Conservation (phyloP, 495 filamentous ascomycete genomes). For the Penicillium herquei region DNA sequence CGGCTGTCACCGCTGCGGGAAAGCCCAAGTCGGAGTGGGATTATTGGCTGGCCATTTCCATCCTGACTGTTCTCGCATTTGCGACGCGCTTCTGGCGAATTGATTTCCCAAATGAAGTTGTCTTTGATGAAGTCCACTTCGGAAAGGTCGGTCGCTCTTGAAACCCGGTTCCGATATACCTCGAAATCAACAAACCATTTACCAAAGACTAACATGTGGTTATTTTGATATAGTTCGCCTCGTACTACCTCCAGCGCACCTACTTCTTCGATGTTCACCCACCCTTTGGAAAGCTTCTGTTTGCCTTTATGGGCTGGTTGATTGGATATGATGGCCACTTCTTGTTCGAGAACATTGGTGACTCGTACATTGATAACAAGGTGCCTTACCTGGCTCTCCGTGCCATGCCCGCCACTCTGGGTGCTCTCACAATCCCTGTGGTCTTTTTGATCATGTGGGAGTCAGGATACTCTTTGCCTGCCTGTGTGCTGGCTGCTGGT, state of each 20-base stretch:
- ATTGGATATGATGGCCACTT: conserved; percentile 94
- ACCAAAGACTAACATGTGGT: conserved; percentile 14
- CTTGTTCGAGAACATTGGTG: conserved; percentile 98
- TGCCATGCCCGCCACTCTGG: conserved; percentile 87
- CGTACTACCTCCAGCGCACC: conserved; percentile 93
- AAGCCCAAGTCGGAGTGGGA: conserved; percentile 64
- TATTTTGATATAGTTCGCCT: conserved; percentile 67
- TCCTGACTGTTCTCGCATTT: conserved; percentile 84
- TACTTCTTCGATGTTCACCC: conserved; percentile 99
- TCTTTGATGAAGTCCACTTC: conserved; percentile 99
- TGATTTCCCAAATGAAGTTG: conserved; percentile 89
- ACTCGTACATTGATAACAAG: conserved; percentile 95
- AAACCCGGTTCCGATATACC: conserved; percentile 1
- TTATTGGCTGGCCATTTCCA: conserved; percentile 74
- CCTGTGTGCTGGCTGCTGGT: conserved; percentile 80
- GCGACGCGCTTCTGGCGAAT: conserved; percentile 93
- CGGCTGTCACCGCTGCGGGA: conserved; percentile 18
- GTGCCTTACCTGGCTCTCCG: conserved; percentile 96
- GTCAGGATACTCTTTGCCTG: conserved; percentile 92
- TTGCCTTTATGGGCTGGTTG: conserved; percentile 93
- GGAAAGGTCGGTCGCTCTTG: conserved; percentile 72
- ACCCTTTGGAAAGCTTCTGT: conserved; percentile 74
- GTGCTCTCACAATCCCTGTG: conserved; percentile 89
- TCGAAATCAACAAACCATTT: conserved; percentile 13
- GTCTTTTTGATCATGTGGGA: conserved; percentile 99